These are phyloP conservation scores for Kodamaea leandrae DNA, from an alignment of 805 yeast genomes.

Conservation along the genomic window DNA sequence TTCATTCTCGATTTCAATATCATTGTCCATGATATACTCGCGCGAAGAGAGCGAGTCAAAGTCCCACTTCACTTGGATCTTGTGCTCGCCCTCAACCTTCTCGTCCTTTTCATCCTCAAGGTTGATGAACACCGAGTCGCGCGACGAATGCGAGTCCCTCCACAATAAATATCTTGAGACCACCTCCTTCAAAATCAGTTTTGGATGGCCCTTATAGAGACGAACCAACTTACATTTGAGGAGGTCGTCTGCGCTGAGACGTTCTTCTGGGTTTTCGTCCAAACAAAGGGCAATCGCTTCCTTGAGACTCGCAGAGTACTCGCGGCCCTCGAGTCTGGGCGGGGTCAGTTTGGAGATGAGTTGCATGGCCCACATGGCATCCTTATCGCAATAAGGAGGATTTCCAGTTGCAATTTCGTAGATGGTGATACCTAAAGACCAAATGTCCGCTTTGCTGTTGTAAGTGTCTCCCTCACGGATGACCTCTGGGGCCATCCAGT, in stretches of 20 bases:
- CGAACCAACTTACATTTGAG: conserved; percentile 71
- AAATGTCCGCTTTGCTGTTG: conserved; percentile 90
- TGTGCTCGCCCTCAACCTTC: conserved; percentile 17
- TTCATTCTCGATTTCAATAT: conserved; percentile 44
- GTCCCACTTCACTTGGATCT: conserved; percentile 72
- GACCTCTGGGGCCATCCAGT: conserved; percentile 99
- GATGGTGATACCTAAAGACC: conserved; percentile 95
- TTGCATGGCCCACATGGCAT: conserved; percentile 92
- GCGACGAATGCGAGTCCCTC: conserved; percentile 63
- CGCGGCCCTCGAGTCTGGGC: conserved; percentile 89
- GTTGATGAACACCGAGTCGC: conserved; percentile 47
- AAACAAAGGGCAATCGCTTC: conserved; percentile 89
- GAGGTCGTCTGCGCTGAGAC: conserved; percentile 85
- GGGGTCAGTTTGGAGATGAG: conserved; percentile 91
- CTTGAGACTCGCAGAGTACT: conserved; percentile 70
- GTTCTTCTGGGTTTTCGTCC: conserved; percentile 88
- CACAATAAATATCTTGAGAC: conserved; percentile 69
- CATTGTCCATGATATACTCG: conserved; percentile 72
- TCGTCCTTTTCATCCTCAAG: conserved; percentile 16
- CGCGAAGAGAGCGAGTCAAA: conserved; percentile 76
- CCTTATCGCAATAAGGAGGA: conserved; percentile 96
- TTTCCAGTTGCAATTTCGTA: conserved; percentile 95
- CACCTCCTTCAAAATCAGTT: conserved; percentile 64
- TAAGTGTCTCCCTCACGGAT: conserved; percentile 86
- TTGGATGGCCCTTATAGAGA: conserved; percentile 57